phyloP scores from a whole-genome alignment of 192 early-diverging fungal species.

The Backusella circina region DNA sequence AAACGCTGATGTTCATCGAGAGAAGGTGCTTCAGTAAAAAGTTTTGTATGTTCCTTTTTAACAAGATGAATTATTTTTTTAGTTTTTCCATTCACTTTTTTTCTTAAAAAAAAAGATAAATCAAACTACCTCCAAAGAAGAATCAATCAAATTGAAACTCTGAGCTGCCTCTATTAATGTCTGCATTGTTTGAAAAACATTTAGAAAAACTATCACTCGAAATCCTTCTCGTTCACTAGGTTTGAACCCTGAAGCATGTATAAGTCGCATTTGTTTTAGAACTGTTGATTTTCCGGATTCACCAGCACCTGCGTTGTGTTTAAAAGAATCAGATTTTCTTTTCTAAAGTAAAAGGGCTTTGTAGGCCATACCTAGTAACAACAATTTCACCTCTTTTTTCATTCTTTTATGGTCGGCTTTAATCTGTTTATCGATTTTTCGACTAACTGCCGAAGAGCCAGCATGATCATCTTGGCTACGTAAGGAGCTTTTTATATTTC shows the following conservation, averaged over 20 bases:
- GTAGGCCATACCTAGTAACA: constrained; percentile 25
- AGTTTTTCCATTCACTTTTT: background rate
- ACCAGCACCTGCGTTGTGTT: constrained; percentile 43
- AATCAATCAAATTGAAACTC: background rate
- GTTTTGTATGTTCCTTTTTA: constrained; percentile 23
- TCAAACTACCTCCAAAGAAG: background rate
- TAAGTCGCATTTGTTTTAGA: constrained; percentile 55
- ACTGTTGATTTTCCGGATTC: constrained; percentile 66
- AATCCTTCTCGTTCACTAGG: constrained; percentile 40
- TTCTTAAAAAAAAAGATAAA: background rate
- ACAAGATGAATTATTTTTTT: background rate
- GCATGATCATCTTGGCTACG: background rate
- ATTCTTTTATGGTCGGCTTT: constrained; percentile 32
- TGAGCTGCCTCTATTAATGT: constrained; percentile 41
- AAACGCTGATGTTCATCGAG: constrained; percentile 36
- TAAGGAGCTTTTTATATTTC: constrained; percentile 6
- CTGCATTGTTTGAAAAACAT: constrained; percentile 48
- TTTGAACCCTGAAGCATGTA: constrained; percentile 52
- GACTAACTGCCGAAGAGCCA: constrained; percentile 1
- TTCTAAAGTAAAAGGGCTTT: background rate
- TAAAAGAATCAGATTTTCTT: background rate
- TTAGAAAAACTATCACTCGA: constrained; percentile 43
- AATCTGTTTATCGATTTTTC: constrained; percentile 28
- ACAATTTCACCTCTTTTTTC: constrained; percentile 34
- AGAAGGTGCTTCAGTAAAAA: constrained; percentile 37